Evolutionary conservation across 2,329 filamentous ascomycete genomes (phyloP).

Genomic region (Pezicula neosporulosa): DNA sequence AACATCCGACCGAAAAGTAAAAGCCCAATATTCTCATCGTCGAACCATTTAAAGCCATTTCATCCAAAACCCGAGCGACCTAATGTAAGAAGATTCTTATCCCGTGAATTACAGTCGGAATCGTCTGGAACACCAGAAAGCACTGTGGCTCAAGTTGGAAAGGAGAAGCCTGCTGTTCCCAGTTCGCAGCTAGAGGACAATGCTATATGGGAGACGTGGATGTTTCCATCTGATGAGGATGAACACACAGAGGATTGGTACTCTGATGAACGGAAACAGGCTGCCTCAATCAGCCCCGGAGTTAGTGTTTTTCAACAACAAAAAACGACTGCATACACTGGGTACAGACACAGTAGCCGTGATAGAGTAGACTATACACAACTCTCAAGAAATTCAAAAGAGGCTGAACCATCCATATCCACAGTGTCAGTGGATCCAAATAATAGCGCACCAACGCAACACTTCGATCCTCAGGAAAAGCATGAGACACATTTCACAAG

Average conservation of each 20-base stretch:
- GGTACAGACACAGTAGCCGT: too few species aligned
- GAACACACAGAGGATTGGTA: not conserved
- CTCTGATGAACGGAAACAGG: not conserved
- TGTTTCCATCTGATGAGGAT: slow-evolving; percentile 6
- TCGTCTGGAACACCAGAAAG: slow-evolving; percentile 17
- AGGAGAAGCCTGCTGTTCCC: slow-evolving; percentile 8
- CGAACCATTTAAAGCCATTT: slow-evolving; percentile 12
- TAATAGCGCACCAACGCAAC: too few species aligned
- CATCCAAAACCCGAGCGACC: slow-evolving; percentile 24
- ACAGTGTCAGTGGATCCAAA: too few species aligned
- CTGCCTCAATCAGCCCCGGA: slow-evolving; percentile 17
- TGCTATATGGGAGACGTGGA: slow-evolving; percentile 26
- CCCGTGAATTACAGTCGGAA: slow-evolving; percentile 14
- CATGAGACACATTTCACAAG: too few species aligned
- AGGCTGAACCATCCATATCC: too few species aligned
- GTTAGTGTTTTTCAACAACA: slow-evolving; percentile 10
- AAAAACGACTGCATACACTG: too few species aligned
- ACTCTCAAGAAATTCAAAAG: too few species aligned
- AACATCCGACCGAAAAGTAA: not conserved
- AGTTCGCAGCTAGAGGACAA: slow-evolving; percentile 22
- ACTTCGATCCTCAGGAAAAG: too few species aligned
- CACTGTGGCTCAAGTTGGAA: slow-evolving; percentile 21
- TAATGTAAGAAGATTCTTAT: slow-evolving; percentile 5
- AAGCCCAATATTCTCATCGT: slow-evolving; percentile 7
- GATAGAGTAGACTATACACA: too few species aligned